Conservation (phyloP, 495 filamentous ascomycete genomes). For the Rhypophila decipiens region DNA sequence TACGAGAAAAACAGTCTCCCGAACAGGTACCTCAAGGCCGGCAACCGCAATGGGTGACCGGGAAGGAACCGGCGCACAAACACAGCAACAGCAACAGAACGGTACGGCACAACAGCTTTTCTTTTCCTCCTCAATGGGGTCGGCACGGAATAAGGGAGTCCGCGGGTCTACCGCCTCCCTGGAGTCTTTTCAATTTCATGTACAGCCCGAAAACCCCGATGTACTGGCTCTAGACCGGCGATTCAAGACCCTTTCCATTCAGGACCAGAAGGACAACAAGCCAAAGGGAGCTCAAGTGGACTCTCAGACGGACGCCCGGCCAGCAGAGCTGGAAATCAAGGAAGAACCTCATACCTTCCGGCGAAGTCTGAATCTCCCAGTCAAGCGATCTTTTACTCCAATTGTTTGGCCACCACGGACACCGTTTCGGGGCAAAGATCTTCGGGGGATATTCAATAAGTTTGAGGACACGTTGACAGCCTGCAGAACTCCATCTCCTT, state of each 20-base stretch:
- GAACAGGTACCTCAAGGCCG: conserved; percentile 41
- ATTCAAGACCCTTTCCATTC: conserved; percentile 25
- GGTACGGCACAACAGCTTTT: conserved; percentile 49
- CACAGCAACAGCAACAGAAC: conserved; percentile 44
- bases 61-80: conserved; percentile 26
- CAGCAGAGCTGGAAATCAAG: conserved; percentile 11
- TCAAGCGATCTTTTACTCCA: too few species aligned
- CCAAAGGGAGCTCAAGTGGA: conserved; percentile 33
- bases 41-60: conserved; percentile 56
- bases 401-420: conserved; percentile 9
- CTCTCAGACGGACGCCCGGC: conserved; percentile 14
- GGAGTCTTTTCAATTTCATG: conserved; percentile 15
- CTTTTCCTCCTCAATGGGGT: conserved; percentile 19
- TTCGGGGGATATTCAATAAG: conserved; percentile 7
- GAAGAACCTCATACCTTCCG: conserved; percentile 3
- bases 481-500: conserved; percentile 10
- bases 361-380: too few species aligned
- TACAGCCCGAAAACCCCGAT: conserved; percentile 17
- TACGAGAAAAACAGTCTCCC: too few species aligned
- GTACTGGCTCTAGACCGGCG: conserved; percentile 14
- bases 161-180: conserved; percentile 21
- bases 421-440: conserved; percentile 6
- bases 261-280: conserved; percentile 4
- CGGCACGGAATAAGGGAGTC: conserved; percentile 17
- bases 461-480: conserved; percentile 14